These are phyloP conservation scores for Phytophthora europaea DNA, from an alignment of 352 stramenopile species.

Conservation along the genomic window DNA sequence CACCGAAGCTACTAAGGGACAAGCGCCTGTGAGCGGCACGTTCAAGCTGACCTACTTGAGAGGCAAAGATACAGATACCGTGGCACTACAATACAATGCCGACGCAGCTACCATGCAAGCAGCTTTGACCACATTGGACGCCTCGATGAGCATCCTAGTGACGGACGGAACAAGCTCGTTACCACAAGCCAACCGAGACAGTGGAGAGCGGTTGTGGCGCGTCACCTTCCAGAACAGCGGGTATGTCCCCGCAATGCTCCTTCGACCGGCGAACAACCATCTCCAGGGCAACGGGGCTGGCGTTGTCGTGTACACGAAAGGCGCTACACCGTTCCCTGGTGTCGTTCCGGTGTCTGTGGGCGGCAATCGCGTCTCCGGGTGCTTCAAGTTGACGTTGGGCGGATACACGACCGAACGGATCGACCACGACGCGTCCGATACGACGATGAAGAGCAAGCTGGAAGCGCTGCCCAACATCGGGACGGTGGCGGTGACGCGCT, in stretches of 20 bases:
- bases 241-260: conserved; percentile 88
- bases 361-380: conserved; percentile 92
- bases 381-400: conserved; percentile 91
- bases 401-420: conserved; percentile 92
- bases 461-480: conserved; percentile 96
- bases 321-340: conserved; percentile 32
- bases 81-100: conserved; percentile 68
- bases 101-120: conserved; percentile 61
- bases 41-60: conserved; percentile 92
- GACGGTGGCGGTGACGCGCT: conserved; percentile 87
- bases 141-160: conserved; percentile 80
- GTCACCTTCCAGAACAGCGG: conserved; percentile 94
- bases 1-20: conserved; percentile 72
- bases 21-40: conserved; percentile 90
- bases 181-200: conserved; percentile 38
- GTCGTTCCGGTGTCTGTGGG: conserved; percentile 57
- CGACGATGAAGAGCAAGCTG: conserved; percentile 91
- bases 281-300: conserved; percentile 91
- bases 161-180: conserved; percentile 66
- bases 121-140: conserved; percentile 85
- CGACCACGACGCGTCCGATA: conserved; percentile 93
- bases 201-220: conserved; percentile 80
- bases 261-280: conserved; percentile 79
- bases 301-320: conserved; percentile 85
- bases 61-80: conserved; percentile 82